A percentile compares a stretch with the other conserved stretches of the same genome.
Evolutionary conservation across 345 rosid genomes (phyloP).

Genomic region (Populus ilicifolia): DNA sequence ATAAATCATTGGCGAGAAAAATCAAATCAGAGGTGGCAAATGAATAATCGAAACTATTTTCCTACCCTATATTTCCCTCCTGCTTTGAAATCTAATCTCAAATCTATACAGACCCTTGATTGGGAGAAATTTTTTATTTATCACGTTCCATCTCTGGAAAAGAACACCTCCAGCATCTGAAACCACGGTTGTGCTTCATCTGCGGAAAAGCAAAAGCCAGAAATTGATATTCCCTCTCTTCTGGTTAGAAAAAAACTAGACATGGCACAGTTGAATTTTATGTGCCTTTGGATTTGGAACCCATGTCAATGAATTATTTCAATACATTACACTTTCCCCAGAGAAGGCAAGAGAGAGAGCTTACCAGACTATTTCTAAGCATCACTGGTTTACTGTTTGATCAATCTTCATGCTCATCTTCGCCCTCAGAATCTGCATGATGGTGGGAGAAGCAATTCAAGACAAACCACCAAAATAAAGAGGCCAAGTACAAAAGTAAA

Average conservation of each 20-base stretch:
- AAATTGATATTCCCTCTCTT: not conserved
- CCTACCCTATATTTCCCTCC: not conserved
- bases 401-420: slow-evolving; percentile 51
- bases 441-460: not conserved
- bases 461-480: not conserved
- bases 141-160: not conserved
- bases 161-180: not conserved
- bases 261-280: not conserved
- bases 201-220: not conserved
- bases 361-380: not conserved
- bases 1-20: not conserved
- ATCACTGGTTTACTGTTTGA: not conserved
- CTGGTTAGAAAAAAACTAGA: not conserved
- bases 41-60: not conserved
- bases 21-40: not conserved
- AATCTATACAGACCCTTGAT: slow-evolving; percentile 3
- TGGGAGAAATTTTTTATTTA: not conserved
- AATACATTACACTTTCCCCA: not conserved
- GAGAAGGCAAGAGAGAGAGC: not conserved
- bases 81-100: not conserved
- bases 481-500: not conserved
- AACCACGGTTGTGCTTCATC: not conserved
- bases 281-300: not conserved
- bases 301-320: not conserved
- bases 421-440: slow-evolving; percentile 44